Conservation (phyloP, 331 rosid species). For the Saraca asoca region DNA sequence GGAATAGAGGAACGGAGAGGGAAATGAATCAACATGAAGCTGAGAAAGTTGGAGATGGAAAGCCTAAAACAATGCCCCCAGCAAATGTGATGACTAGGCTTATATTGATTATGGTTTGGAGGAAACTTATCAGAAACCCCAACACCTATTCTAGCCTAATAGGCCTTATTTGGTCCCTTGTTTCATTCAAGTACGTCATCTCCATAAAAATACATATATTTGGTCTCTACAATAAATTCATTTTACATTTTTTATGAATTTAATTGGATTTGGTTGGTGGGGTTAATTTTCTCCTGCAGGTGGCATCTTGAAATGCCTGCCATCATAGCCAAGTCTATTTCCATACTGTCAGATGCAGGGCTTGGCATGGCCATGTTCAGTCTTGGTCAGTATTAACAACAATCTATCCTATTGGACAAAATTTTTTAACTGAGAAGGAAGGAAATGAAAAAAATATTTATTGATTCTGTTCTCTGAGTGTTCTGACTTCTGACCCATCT, state of each 20-base stretch:
- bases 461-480: too few species aligned
- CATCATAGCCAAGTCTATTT: slow-evolving; percentile 74
- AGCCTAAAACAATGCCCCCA: slow-evolving; percentile 68
- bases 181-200: slow-evolving; percentile 60
- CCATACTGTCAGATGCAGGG: slow-evolving; percentile 92
- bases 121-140: slow-evolving; percentile 87
- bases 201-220: background rate
- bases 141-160: slow-evolving; percentile 83
- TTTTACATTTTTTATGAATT: background rate
- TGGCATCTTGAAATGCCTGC: slow-evolving; percentile 87
- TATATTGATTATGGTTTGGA: slow-evolving; percentile 92
- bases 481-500: slow-evolving; percentile 16
- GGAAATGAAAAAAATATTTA: background rate
- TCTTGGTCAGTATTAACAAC: slow-evolving; percentile 63
- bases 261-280: slow-evolving; percentile 28
- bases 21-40: slow-evolving; percentile 51
- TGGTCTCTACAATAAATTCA: background rate
- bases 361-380: slow-evolving; percentile 98
- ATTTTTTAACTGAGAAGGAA: background rate
- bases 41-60: slow-evolving; percentile 55
- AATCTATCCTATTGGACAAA: background rate
- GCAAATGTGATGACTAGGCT: slow-evolving; percentile 90
- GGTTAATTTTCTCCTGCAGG: slow-evolving; percentile 43
- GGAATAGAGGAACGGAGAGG: slow-evolving; percentile 58
- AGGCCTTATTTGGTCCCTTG: slow-evolving; percentile 80